Evolutionary conservation across 2,329 filamentous ascomycete species (phyloP), one percentile per base, ranked within the genome.

Genomic region (Clonostachys rhizophaga): DNA sequence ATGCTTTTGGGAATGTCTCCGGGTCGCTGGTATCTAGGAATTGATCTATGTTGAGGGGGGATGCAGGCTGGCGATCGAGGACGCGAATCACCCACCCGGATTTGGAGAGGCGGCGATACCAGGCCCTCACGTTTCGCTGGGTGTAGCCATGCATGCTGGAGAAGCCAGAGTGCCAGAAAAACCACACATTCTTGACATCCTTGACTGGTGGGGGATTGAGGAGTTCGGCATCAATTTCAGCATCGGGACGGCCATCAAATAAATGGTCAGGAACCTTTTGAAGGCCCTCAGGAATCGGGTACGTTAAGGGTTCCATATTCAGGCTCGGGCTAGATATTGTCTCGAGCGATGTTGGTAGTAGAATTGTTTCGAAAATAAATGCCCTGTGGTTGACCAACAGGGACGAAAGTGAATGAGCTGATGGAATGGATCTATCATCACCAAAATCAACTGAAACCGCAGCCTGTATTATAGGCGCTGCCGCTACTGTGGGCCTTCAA

Each of bases 161-260:
- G 53, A 70, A 75, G 30, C 78, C 78, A 5, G 61, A 62, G 56
- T 81, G 68, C 78, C 78, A 83, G 61, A 79, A 82, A 55, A 79
- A 77, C 69, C 76, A 83, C 24, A 81, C 62, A 43, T 79, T 79
- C 56, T 81, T 81, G 42, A 71, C 67, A 33, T 61, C 57, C 0
- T 61, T 56, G 30, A 74, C 58, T 17, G 70, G 63, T 17, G 52
- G 54, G 1, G 68, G 69, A 44, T 71, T 55, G 1, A 68, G 53
- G 33, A 78, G 52, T 11, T 65, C 64, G 14, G 63, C 46, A 48
- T 78, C 74, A 30, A 78, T 61, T 48, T 72, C 68, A 5, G 59
- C 50, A 44, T 78, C 75, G 4, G 73, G 54, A 9, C 75, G 67
- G 5, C 70, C 58, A 48, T 79, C 75, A 9, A 78, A 57, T 6